Evolutionary conservation across 2,329 filamentous ascomycete genomes (phyloP).

Genomic region (Canariomyces notabilis): DNA sequence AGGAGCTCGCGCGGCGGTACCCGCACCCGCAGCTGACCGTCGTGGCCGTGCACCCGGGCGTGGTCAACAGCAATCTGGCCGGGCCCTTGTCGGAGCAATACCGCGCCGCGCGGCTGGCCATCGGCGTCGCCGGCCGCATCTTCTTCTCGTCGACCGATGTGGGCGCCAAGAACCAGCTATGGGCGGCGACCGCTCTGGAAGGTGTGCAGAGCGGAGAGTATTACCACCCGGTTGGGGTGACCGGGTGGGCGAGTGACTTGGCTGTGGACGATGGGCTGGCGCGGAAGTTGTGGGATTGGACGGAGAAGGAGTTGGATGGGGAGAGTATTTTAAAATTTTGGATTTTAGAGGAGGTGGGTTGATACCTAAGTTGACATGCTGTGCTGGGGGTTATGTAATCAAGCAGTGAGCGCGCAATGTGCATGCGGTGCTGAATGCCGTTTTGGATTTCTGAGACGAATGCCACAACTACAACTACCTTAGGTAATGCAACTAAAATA

Average conservation of each 20-base stretch:
- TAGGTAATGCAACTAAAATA: too few species aligned
- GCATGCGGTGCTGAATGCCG: too few species aligned
- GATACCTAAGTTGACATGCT: too few species aligned
- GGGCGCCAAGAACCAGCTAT: slow-evolving; percentile 39
- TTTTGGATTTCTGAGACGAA: too few species aligned
- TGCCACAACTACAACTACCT: too few species aligned
- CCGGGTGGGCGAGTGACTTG: slow-evolving; percentile 12
- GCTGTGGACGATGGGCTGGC: slow-evolving; percentile 25
- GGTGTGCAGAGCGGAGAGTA: slow-evolving; percentile 27
- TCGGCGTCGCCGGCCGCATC: background rate
- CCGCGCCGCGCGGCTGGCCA: background rate
- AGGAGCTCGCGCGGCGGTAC: slow-evolving; percentile 28
- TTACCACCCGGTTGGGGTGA: slow-evolving; percentile 32
- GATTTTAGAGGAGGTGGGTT: too few species aligned
- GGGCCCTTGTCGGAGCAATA: background rate
- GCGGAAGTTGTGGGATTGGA: slow-evolving; percentile 31
- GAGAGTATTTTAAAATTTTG: slow-evolving; percentile 3
- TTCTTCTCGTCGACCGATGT: slow-evolving; percentile 18
- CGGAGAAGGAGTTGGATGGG: slow-evolving; percentile 27
- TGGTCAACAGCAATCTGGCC: slow-evolving; percentile 25
- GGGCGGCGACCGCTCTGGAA: slow-evolving; percentile 33
- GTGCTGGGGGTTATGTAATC: too few species aligned
- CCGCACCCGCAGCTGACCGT: slow-evolving; percentile 27
- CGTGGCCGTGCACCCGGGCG: slow-evolving; percentile 29
- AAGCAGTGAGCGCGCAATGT: too few species aligned